Conservation (phyloP, 805 yeast genomes). For the Nakazawaea sp. region DNA sequence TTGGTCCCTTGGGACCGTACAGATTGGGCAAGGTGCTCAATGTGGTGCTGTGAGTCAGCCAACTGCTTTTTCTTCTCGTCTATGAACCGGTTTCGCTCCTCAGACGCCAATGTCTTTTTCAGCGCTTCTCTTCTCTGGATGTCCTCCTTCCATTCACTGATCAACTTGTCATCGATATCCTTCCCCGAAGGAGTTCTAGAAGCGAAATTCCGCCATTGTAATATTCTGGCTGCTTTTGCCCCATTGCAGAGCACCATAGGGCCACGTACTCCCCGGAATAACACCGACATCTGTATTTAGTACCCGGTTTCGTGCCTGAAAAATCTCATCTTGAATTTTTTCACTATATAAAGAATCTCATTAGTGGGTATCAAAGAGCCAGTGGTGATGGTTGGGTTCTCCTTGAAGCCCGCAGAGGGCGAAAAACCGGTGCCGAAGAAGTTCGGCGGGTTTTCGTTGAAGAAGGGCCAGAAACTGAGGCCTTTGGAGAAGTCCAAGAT, state of each 20-base stretch:
- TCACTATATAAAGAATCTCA: no score
- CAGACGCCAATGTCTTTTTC: conserved; percentile 3
- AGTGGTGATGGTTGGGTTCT: conserved; percentile 30
- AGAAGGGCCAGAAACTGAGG: conserved; percentile 12
- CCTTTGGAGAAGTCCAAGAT: conserved; percentile 4
- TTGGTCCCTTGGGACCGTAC: not conserved
- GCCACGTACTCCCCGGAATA: no score
- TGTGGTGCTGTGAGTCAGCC: not conserved
- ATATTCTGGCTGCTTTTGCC: no score
- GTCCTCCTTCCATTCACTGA: conserved; percentile 10
- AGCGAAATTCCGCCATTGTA: no score
- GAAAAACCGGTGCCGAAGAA: conserved; percentile 12
- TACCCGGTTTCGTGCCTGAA: no score
- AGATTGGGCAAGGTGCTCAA: not conserved
- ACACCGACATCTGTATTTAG: no score
- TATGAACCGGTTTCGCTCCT: conserved; percentile 4
- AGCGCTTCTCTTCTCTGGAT: conserved; percentile 10
- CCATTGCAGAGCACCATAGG: no score
- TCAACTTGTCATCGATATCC: conserved; percentile 6
- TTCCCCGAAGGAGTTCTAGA: no score
- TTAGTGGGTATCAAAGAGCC: no score
- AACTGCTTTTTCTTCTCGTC: conserved; percentile 10
- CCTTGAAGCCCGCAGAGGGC: conserved; percentile 23
- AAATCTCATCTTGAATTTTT: no score
- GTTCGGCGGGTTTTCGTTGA: conserved; percentile 26